Percentiles rank a stretch among this genome's conserved stretches.
Conservation (phyloP, 345 rosid genomes). For the Eucalyptus polybractea region DNA sequence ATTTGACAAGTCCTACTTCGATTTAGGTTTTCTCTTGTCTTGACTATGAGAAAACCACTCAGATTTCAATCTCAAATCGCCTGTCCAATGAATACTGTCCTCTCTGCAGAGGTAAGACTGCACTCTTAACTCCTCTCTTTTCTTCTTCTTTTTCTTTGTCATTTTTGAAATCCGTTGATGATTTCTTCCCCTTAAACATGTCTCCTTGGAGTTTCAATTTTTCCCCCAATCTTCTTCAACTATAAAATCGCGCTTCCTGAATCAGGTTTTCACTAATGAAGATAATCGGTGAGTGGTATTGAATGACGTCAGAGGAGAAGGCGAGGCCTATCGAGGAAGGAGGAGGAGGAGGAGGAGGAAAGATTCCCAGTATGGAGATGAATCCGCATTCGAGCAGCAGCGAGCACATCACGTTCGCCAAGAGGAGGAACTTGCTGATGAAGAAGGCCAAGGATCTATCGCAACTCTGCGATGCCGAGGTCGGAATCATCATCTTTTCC, state of each 20-base stretch:
- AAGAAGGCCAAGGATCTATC: conserved; percentile 27
- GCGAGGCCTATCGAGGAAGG: background rate
- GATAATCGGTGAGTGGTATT: background rate
- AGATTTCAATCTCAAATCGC: background rate
- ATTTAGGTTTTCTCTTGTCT: background rate
- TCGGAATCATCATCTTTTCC: conserved; percentile 21
- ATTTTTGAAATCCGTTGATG: background rate
- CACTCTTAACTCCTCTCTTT: background rate
- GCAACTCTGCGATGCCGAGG: conserved; percentile 21
- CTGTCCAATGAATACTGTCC: background rate
- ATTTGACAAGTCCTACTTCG: background rate
- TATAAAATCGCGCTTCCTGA: background rate
- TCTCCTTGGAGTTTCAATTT: background rate
- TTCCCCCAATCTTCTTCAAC: background rate
- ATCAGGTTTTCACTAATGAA: background rate
- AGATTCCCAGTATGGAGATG: background rate
- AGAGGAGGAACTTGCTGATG: conserved; percentile 17
- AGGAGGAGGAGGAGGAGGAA: background rate
- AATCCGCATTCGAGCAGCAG: background rate
- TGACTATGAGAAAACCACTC: background rate
- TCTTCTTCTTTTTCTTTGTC: background rate
- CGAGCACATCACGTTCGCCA: conserved; percentile 21
- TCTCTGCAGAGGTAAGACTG: background rate
- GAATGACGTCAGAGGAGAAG: background rate
- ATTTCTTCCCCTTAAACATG: background rate